phyloP scores from a whole-genome alignment of 306 rosid species.

The Alnus glutinosa region DNA sequence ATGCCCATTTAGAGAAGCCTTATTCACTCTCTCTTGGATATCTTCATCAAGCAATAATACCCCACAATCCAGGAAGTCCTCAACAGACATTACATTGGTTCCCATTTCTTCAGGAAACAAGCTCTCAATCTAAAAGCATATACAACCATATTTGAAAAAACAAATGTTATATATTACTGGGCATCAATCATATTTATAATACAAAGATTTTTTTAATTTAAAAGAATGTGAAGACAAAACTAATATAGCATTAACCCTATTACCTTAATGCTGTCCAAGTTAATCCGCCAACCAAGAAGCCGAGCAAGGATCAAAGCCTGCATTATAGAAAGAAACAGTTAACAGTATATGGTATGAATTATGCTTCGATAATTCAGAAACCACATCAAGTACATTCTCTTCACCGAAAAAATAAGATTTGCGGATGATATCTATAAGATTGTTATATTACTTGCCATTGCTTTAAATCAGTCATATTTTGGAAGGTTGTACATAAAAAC shows the following conservation, averaged over 20 bases:
- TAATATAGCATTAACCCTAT: slow-evolving; percentile 55
- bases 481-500: background rate
- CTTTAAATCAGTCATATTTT: background rate
- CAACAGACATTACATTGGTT: slow-evolving; percentile 61
- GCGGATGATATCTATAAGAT: background rate
- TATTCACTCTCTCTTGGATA: slow-evolving; percentile 75
- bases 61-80: slow-evolving; percentile 67
- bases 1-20: slow-evolving; percentile 75
- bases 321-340: background rate
- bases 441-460: background rate
- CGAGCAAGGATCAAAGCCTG: slow-evolving; percentile 96
- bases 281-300: slow-evolving; percentile 65
- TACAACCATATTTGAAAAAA: background rate
- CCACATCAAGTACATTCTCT: background rate
- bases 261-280: slow-evolving; percentile 78
- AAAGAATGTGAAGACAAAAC: slow-evolving; percentile 12
- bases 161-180: background rate
- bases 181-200: slow-evolving; percentile 1
- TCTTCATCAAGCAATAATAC: slow-evolving; percentile 54
- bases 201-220: background rate
- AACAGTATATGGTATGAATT: background rate
- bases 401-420: background rate
- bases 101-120: slow-evolving; percentile 93
- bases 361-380: background rate
- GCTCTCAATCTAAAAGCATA: slow-evolving; percentile 71